Conservation (phyloP, 2,329 filamentous ascomycete species). For the Mycosphaerella sp. region DNA sequence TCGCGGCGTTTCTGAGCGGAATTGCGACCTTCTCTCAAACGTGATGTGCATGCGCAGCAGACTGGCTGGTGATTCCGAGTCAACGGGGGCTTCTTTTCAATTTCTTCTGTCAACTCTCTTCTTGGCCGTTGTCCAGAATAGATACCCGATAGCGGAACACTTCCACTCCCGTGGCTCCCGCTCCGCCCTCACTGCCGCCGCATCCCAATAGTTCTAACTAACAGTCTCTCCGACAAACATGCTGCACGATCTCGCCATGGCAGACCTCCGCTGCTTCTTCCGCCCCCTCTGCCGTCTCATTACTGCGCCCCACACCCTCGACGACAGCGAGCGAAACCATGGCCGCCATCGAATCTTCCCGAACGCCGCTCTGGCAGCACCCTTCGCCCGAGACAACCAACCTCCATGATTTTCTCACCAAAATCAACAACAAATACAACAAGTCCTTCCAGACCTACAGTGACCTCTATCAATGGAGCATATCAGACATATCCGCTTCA, state of each 20-base stretch:
- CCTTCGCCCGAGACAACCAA: conserved; percentile 38
- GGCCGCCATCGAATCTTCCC: conserved; percentile 4
- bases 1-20: conserved; percentile 24
- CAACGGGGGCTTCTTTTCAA: not conserved
- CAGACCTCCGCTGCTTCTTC: not conserved
- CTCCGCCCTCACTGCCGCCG: not conserved
- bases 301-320: not conserved
- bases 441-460: conserved; percentile 61
- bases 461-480: conserved; percentile 79
- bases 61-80: not conserved
- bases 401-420: conserved; percentile 47
- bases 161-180: not conserved
- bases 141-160: not conserved
- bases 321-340: not conserved
- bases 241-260: not conserved
- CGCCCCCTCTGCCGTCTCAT: not conserved
- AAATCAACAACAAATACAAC: conserved; percentile 61
- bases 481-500: conserved; percentile 66
- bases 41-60: not conserved
- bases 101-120: no score
- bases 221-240: no score
- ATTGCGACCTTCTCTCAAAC: conserved; percentile 22
- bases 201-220: not conserved
- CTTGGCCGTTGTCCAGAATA: no score
- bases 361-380: conserved; percentile 36